Evolutionary conservation across 192 early-diverging fungal genomes (phyloP).

Genomic region (Coemansia umbellata): DNA sequence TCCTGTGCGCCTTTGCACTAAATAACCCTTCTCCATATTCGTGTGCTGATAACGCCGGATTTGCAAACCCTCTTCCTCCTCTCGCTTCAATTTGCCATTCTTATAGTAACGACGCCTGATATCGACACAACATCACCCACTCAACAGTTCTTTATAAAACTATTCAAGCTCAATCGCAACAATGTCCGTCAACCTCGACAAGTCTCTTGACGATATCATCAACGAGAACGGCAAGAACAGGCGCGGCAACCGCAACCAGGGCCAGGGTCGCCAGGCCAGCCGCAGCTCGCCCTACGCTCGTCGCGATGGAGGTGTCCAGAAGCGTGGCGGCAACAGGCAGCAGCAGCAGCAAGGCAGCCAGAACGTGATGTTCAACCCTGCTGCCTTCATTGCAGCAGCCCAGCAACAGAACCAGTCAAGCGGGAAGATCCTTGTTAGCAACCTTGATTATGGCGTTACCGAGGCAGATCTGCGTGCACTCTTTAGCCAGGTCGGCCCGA

Average conservation of each 20-base stretch:
- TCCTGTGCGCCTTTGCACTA: too few relatives aligned
- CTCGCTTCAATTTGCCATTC: background rate
- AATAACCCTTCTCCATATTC: too few relatives aligned
- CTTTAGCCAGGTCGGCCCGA: slow-evolving; percentile 38
- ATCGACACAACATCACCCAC: background rate
- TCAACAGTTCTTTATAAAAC: background rate
- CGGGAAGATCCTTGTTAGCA: slow-evolving; percentile 43
- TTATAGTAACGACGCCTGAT: background rate
- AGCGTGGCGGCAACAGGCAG: slow-evolving; percentile 21
- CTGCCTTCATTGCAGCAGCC: slow-evolving; percentile 22
- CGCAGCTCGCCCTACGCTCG: slow-evolving; percentile 45
- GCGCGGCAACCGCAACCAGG: slow-evolving; percentile 20
- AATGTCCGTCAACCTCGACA: slow-evolving; percentile 49
- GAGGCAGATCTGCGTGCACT: slow-evolving; percentile 39
- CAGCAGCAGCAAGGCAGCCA: slow-evolving; percentile 3
- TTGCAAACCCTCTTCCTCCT: too few relatives aligned
- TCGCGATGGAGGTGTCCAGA: slow-evolving; percentile 33
- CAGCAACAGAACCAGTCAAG: slow-evolving; percentile 28
- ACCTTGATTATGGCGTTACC: slow-evolving; percentile 46
- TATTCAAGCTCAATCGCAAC: background rate
- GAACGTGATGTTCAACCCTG: slow-evolving; percentile 42
- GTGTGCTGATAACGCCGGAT: too few relatives aligned
- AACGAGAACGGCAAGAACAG: slow-evolving; percentile 23
- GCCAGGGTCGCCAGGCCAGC: slow-evolving; percentile 3
- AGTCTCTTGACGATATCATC: slow-evolving; percentile 50